Conservation (phyloP, 2,329 filamentous ascomycete genomes). For the Atkinsonella texensis region DNA sequence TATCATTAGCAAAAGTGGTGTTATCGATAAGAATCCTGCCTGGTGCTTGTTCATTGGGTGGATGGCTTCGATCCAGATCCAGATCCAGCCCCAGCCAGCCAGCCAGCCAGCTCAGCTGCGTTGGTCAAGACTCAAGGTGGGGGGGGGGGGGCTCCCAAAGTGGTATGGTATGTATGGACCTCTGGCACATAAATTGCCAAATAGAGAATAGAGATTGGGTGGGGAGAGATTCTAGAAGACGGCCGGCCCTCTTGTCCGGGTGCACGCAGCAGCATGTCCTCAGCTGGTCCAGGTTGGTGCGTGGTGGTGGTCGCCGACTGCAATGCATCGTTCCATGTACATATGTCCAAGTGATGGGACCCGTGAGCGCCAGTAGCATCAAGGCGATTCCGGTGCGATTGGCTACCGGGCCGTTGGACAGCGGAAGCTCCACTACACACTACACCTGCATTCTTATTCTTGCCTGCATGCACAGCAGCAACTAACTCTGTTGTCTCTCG, state of each 20-base stretch:
- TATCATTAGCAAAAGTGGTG: too few species aligned
- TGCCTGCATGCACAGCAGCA: neutral
- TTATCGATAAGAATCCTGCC: too few species aligned
- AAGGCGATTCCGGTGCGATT: slow-evolving; percentile 13
- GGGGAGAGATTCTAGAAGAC: too few species aligned
- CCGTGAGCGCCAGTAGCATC: too few species aligned
- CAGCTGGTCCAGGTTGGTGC: slow-evolving; percentile 19
- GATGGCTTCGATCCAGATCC: neutral
- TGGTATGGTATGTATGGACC: too few species aligned
- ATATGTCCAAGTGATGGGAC: too few species aligned
- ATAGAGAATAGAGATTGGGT: too few species aligned
- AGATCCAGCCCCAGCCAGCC: neutral
- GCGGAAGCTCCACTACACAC: slow-evolving; percentile 3
- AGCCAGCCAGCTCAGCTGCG: neutral
- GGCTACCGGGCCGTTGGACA: slow-evolving; percentile 20
- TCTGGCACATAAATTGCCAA: too few species aligned
- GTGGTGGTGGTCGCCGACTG: neutral
- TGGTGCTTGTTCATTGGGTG: too few species aligned
- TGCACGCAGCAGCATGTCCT: slow-evolving; percentile 1
- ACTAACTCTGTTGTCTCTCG: neutral
- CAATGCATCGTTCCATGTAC: neutral
- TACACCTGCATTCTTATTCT: neutral
- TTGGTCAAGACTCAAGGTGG: neutral
- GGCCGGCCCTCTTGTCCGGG: neutral
- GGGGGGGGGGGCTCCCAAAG: neutral